Evolutionary conservation across 495 filamentous ascomycete species (phyloP).

Genomic region (Beverwykella pulmonaria): DNA sequence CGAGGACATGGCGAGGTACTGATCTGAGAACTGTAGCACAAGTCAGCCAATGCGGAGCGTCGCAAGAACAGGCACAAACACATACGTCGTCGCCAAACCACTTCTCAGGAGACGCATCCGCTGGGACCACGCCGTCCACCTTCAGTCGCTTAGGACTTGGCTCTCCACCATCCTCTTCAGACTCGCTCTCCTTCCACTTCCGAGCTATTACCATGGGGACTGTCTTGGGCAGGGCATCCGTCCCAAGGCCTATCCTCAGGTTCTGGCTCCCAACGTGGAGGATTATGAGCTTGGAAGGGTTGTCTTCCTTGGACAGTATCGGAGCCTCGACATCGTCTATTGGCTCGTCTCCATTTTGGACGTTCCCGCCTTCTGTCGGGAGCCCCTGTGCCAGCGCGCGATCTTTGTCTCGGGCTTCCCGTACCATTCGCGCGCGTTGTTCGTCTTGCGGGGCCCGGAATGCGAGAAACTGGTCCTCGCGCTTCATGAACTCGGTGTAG

Average conservation of each 20-base stretch:
- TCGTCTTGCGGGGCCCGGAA: constrained; percentile 85
- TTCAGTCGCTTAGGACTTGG: constrained; percentile 88
- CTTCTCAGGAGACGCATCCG: constrained; percentile 65
- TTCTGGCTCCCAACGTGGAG: constrained; percentile 99
- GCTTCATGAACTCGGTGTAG: constrained; percentile 98
- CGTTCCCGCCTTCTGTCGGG: constrained; percentile 53
- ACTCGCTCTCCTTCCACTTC: constrained; percentile 72
- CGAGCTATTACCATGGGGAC: constrained; percentile 91
- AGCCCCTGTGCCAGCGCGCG: constrained; percentile 73
- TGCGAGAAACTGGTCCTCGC: constrained; percentile 93
- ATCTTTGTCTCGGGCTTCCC: constrained; percentile 82
- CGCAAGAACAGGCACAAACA: constrained; percentile 16
- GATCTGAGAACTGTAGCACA: constrained; percentile 63
- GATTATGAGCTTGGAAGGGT: constrained; percentile 89
- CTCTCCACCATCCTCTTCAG: constrained; percentile 74
- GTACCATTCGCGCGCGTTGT: constrained; percentile 72
- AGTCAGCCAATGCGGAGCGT: constrained; percentile 12
- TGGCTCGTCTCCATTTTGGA: constrained; percentile 62
- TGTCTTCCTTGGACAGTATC: constrained; percentile 38
- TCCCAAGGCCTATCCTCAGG: constrained; percentile 85
- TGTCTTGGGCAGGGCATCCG: constrained; percentile 90
- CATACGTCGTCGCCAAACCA: constrained; percentile 81
- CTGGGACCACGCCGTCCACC: constrained; percentile 58
- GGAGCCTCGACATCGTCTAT: constrained; percentile 54
- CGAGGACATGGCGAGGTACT: constrained; percentile 76